phyloP scores from a whole-genome alignment of 2,329 filamentous ascomycete species.

The Phialophora expanda region DNA sequence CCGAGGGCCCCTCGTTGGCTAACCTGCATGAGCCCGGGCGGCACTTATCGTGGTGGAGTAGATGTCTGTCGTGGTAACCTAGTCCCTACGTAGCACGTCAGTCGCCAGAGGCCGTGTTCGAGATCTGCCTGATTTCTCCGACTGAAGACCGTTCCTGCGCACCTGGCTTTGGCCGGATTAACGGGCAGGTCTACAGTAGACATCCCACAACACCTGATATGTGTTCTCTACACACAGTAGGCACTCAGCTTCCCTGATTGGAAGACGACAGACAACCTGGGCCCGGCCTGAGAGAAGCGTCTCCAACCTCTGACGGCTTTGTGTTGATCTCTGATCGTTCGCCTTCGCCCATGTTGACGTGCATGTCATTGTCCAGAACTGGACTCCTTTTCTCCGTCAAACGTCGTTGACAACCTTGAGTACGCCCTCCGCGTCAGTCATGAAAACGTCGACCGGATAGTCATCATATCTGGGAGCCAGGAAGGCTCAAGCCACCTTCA shows the following conservation, averaged over 20 bases:
- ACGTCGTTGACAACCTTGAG: conserved; percentile 1
- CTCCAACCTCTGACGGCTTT: conserved; percentile 7
- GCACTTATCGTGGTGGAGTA: conserved; percentile 17
- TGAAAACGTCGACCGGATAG: conserved; percentile 23
- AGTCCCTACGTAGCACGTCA: background rate
- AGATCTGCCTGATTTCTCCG: conserved; percentile 33
- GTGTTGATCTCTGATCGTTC: conserved; percentile 15
- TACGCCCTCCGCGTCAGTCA: conserved; percentile 8
- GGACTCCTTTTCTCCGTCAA: conserved; percentile 5
- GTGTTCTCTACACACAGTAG: conserved; percentile 12
- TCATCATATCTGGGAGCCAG: conserved; percentile 12
- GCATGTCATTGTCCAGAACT: conserved; percentile 15
- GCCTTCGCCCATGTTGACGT: conserved; percentile 17
- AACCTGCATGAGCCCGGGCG: conserved; percentile 15
- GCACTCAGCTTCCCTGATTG: conserved; percentile 11
- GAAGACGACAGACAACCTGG: conserved; percentile 6
- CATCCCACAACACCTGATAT: conserved; percentile 14
- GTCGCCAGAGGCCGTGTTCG: background rate
- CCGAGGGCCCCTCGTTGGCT: conserved; percentile 16
- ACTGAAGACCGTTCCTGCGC: conserved; percentile 21
- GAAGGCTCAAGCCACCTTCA: conserved; percentile 27
- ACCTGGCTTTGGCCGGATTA: conserved; percentile 26
- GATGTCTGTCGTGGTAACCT: background rate
- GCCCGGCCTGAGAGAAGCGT: conserved; percentile 7
- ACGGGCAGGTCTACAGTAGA: conserved; percentile 1